A percentile compares a stretch with the other conserved stretches of the same genome.
Evolutionary conservation across 345 rosid genomes (phyloP).

Genomic region (Lumnitzera littorea): DNA sequence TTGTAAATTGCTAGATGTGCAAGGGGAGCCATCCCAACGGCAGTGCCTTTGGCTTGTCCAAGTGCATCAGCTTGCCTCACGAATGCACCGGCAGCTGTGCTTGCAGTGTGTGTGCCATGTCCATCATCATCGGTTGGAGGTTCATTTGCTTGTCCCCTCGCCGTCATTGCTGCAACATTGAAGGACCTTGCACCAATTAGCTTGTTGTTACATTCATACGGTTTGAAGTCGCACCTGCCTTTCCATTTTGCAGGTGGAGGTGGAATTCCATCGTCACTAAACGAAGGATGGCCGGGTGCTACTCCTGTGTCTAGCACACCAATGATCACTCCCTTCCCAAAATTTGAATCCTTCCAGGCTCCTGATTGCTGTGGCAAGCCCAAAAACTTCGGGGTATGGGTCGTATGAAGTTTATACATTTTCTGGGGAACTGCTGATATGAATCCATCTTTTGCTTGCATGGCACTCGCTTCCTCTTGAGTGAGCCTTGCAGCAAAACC

Average conservation of each 20-base stretch:
- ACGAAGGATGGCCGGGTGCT: constrained; percentile 46
- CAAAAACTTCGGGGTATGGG: constrained; percentile 41
- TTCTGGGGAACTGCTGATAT: constrained; percentile 26
- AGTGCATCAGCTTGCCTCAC: constrained; percentile 29
- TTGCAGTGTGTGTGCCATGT: constrained; percentile 53
- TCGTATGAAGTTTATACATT: constrained; percentile 30
- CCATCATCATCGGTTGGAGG: constrained; percentile 45
- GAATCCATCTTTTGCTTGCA: constrained; percentile 33
- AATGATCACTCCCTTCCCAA: constrained; percentile 43
- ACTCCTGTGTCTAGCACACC: constrained; percentile 51
- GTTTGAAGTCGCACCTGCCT: constrained; percentile 39
- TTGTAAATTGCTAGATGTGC: constrained; percentile 56
- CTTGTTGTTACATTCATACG: constrained; percentile 39
- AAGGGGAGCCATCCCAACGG: constrained; percentile 50
- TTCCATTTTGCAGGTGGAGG: constrained; percentile 47
- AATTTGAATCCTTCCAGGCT: constrained; percentile 30
- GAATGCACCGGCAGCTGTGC: constrained; percentile 41
- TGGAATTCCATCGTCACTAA: constrained; percentile 29
- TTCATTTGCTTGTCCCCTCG: background rate
- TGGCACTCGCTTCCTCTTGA: constrained; percentile 29
- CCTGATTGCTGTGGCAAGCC: constrained; percentile 34
- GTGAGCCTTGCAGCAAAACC: constrained; percentile 57
- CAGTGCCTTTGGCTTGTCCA: constrained; percentile 41
- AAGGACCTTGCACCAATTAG: constrained; percentile 48
- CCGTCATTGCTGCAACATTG: constrained; percentile 14